A percentile compares a stretch with the other conserved stretches of the same genome.
phyloP scores from a whole-genome alignment of 169 alveolate genomes.

The Plasmodium reichenowi region DNA sequence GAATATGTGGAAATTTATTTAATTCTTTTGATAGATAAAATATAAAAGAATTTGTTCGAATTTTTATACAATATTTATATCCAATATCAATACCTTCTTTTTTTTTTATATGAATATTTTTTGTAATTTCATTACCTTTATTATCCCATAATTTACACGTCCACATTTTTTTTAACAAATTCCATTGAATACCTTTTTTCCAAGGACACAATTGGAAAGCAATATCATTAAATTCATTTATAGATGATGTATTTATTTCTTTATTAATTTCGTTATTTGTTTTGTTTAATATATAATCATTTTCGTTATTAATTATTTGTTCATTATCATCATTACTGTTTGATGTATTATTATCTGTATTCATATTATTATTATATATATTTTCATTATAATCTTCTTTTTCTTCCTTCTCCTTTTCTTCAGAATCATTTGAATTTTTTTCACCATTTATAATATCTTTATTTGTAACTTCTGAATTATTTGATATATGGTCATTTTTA shows the following conservation, averaged over 20 bases:
- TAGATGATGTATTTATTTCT: neutral
- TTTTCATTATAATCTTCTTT: conserved; percentile 7
- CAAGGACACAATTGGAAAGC: conserved; percentile 59
- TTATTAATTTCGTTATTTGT: conserved; percentile 4
- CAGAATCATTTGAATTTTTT: neutral
- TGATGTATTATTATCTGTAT: conserved; percentile 13
- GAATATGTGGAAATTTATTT: conserved; percentile 49
- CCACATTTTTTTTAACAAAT: conserved; percentile 62
- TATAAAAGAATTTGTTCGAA: conserved; percentile 17
- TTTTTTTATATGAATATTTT: conserved; percentile 56
- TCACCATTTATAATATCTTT: neutral
- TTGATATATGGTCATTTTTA: neutral
- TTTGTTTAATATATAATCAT: neutral
- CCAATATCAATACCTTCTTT: conserved; percentile 75
- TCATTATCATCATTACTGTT: neutral
- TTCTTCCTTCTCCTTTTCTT: conserved; percentile 7
- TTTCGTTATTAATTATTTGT: too few relatives aligned
- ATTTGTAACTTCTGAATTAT: neutral
- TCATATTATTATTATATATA: neutral
- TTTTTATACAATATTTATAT: conserved; percentile 53
- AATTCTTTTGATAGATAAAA: conserved; percentile 49
- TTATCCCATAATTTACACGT: conserved; percentile 57
- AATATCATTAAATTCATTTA: conserved; percentile 25
- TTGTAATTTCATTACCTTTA: conserved; percentile 64
- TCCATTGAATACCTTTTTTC: conserved; percentile 76